Evolutionary conservation across 2,329 filamentous ascomycete genomes (phyloP), one percentile per base, ranked within the genome.

Genomic region (Elsinoe arachidis): DNA sequence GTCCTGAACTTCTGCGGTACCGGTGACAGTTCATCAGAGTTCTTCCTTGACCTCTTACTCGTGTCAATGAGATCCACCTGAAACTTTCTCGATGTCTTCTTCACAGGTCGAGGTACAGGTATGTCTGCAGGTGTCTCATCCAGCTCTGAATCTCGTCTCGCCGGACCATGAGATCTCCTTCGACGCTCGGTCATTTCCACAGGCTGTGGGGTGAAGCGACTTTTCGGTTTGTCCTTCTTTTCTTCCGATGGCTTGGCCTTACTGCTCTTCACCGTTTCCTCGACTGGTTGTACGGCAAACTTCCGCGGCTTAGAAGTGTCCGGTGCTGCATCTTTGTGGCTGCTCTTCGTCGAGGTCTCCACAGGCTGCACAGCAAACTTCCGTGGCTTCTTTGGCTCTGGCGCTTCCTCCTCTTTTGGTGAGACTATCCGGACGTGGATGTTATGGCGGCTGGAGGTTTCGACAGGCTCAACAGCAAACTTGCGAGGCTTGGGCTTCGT

Each of bases 21-120:
- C 30, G 84, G 81, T 17, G 84, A 83, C 5, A 78, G 78, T 1
- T 78, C 70, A 64, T 90, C 85, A 17, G 83, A 83, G 14, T 80
- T 80, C 65, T 83, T 83, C 61, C 86, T 82, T 34, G 84, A 83
- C 55, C 90, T 80, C 64, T 84, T 82, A 3, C 86, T 86, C 2
- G 88, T 91, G 70, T 92, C 89, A 61, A 95, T 85, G 57, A 95
- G 76, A 65, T 92, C 86, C 11, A 90, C 90, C 30, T 85, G 80
- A 69, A 95, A 95, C 59, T 72, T 79, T 41, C 77, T 74, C 3
- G 67, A 60, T 10, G 67, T 57, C 39, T 60, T 66, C 57, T 67
- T 67, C 46, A 62, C 46, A 14, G 53, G 35, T 37, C 56, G 33
- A 14, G 47, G 46, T 33, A 60, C 55, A 21, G 54, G 53, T 38